Base-by-base conservation (phyloP, 768 basidiomycete species). In the Solioccasus polychromus region DNA sequence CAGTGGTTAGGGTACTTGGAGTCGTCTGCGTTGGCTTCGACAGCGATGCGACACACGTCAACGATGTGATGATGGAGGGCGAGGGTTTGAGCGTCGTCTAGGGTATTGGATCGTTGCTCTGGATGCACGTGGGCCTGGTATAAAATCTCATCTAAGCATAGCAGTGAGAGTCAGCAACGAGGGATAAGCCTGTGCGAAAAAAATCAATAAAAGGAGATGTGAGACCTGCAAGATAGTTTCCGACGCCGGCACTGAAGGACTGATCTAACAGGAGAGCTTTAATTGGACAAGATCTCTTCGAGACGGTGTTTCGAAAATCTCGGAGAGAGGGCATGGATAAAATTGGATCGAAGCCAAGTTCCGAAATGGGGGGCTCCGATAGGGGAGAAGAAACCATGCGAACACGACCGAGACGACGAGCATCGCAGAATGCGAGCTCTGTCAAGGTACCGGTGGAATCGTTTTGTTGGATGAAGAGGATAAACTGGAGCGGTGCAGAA, bases 181-280 rank as follows among this genome's bases (percentile, higher is more conserved):
- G n/a, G n/a, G n/a, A n/a, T n/a, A 36, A 44, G 34, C 14, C 1
- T n/a, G 23, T 6, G 24, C 23, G 15, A 10, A 30, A 40, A 34
- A 23, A 17, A 34, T 29, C n/a, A n/a, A 41, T 19, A 18, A 19
- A 37, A 3, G 5, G 20, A 29, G 3, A 5, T 25, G 23, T 10
- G 43, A 35, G 47, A 80, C 85, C 85, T 55, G 88, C 87, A 17
- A 90, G 78, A 83, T 87, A 90, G 60, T 90, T 91, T 4, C 88
- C 85, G 9, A 91, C 78, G 1, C 88, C 88, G 10, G 87, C 86
- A 50, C 78, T 85, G 68, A 90, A 89, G 0, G 82, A 78, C 60
- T 90, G 87, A 61, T 90, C 82, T 32, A 89, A 72, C 12, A 90
- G 70, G n/a, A 91, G 70, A 1, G 83, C 80, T 57, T 89, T 90